Evolutionary conservation across 148 eudicot species (phyloP).

Genomic region (Beta vulgaris): DNA sequence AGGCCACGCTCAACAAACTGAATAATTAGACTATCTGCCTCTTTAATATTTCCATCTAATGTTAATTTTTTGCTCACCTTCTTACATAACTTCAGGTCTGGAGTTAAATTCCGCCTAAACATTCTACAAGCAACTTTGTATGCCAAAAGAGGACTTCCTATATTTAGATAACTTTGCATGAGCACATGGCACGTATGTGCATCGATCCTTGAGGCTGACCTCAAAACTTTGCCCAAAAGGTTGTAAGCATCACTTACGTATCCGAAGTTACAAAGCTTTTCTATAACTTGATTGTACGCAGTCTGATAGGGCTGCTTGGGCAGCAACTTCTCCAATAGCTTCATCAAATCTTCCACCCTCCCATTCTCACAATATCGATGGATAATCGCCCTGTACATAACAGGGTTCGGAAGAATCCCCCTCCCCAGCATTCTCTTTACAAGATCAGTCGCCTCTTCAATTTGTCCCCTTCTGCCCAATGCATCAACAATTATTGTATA

Average conservation of each 20-base stretch:
- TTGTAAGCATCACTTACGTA: conserved; percentile 24
- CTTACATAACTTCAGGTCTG: conserved; percentile 28
- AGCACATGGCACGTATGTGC: conserved; percentile 28
- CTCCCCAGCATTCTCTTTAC: conserved; percentile 29
- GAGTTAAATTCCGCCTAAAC: conserved; percentile 30
- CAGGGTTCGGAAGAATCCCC: conserved; percentile 30
- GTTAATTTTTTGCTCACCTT: conserved; percentile 24
- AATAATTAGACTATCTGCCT: conserved; percentile 24
- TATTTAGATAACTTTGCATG: conserved; percentile 23
- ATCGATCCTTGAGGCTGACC: conserved; percentile 26
- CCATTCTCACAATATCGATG: conserved; percentile 30
- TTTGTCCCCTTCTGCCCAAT: conserved; percentile 20
- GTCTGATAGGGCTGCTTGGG: conserved; percentile 33
- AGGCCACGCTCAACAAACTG: conserved; percentile 32
- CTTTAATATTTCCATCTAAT: conserved; percentile 26
- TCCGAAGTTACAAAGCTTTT: conserved; percentile 33
- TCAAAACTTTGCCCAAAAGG: conserved; percentile 26
- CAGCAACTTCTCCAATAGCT: conserved; percentile 26
- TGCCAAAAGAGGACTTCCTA: conserved; percentile 25
- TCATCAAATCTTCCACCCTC: conserved; percentile 28
- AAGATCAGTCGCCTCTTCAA: conserved; percentile 27
- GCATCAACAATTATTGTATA: conserved; percentile 32
- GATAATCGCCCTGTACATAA: conserved; percentile 25
- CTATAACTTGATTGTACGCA: conserved; percentile 32
- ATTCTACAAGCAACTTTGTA: conserved; percentile 34